Conservation (phyloP, 2,329 filamentous ascomycete species). For the Pseudogymnoascus sp. region DNA sequence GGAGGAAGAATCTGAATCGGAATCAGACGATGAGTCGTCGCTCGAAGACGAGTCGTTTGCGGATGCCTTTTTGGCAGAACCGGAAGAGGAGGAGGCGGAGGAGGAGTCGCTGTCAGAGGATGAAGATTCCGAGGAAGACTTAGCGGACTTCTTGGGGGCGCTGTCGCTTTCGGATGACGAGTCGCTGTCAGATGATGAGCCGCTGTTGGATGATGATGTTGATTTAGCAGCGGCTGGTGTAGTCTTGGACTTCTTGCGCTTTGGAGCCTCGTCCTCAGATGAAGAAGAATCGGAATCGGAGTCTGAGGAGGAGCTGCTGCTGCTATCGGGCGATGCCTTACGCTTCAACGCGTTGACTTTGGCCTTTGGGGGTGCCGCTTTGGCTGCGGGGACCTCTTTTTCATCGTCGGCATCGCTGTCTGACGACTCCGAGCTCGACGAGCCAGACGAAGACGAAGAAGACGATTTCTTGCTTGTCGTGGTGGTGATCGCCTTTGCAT, state of each 20-base stretch:
- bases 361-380: slow-evolving; percentile 22
- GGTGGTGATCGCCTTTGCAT: slow-evolving; percentile 27
- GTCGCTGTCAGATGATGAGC: slow-evolving; percentile 21
- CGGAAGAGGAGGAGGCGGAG: slow-evolving; percentile 21
- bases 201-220: slow-evolving; percentile 32
- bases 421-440: slow-evolving; percentile 34
- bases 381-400: slow-evolving; percentile 30
- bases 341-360: slow-evolving; percentile 45
- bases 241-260: slow-evolving; percentile 44
- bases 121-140: slow-evolving; percentile 2
- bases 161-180: neutral
- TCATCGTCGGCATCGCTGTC: slow-evolving; percentile 47
- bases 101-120: slow-evolving; percentile 4
- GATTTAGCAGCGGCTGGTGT: slow-evolving; percentile 29
- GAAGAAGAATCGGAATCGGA: slow-evolving; percentile 25
- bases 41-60: slow-evolving; percentile 17
- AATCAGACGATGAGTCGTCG: slow-evolving; percentile 11
- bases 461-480: slow-evolving; percentile 28
- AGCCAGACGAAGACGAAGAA: slow-evolving; percentile 31
- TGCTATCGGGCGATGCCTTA: slow-evolving; percentile 40
- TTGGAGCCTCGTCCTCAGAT: slow-evolving; percentile 38
- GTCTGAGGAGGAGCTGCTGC: slow-evolving; percentile 29
- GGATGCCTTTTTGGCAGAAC: slow-evolving; percentile 19
- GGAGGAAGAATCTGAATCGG: slow-evolving; percentile 18
- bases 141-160: slow-evolving; percentile 1